phyloP scores from a whole-genome alignment of 2,329 filamentous ascomycete species.

The Gremmenia infestans region DNA sequence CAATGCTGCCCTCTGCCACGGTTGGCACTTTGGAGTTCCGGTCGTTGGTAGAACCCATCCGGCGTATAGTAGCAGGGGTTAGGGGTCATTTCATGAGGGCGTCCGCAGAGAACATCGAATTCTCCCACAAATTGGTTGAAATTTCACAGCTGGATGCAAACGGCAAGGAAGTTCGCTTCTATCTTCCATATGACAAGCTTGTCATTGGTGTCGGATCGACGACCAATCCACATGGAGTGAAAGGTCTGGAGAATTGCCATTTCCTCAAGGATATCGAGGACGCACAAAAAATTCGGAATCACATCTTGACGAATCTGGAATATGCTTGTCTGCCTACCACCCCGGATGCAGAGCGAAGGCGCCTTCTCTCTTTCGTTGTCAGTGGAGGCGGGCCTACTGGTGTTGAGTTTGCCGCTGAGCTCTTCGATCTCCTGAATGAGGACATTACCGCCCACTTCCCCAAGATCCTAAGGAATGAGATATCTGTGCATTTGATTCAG shows the following conservation, averaged over 20 bases:
- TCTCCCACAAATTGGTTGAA: conserved; percentile 86
- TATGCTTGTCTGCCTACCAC: conserved; percentile 90
- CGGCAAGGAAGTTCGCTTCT: conserved; percentile 77
- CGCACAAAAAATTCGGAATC: conserved; percentile 82
- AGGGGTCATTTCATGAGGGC: conserved; percentile 88
- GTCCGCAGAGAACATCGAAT: conserved; percentile 82
- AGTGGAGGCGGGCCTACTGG: conserved; percentile 94
- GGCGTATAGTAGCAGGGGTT: conserved; percentile 72
- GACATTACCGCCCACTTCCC: conserved; percentile 82
- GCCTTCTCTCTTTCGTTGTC: conserved; percentile 91
- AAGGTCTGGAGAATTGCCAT: conserved; percentile 87
- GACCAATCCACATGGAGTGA: conserved; percentile 93
- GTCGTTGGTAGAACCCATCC: conserved; percentile 87
- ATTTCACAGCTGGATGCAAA: conserved; percentile 65
- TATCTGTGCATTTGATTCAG: conserved; percentile 95
- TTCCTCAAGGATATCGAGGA: conserved; percentile 96
- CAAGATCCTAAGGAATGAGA: conserved; percentile 87
- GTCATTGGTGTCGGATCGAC: conserved; percentile 87
- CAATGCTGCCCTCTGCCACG: conserved; percentile 94
- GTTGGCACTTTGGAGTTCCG: conserved; percentile 90
- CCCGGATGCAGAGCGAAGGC: conserved; percentile 75
- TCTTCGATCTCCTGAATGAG: conserved; percentile 95
- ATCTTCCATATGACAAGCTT: conserved; percentile 95
- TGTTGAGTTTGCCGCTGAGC: conserved; percentile 94
- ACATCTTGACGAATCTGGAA: conserved; percentile 85